Base-by-base conservation (phyloP, 305 asterid genomes). In the Fraxinus albicans region DNA sequence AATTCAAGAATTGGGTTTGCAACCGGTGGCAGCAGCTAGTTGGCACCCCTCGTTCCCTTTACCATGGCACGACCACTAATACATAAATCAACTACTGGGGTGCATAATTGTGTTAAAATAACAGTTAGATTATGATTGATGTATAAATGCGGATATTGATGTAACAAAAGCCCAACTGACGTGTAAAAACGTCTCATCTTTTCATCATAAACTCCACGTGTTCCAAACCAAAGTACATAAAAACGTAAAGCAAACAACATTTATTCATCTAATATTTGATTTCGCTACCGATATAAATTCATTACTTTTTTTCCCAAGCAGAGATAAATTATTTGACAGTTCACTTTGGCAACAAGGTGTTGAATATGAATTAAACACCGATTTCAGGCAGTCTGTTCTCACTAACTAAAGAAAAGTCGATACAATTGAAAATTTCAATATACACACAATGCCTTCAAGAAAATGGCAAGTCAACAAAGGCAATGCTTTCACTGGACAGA, bases 381-480 rank as follows among this genome's bases (percentile, higher is more conserved):
- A 74, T 65, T 8, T 42, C 77, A 70, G 58, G 60, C 83, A 83
- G 79, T 81, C 79, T 72, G 81, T 53, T 80, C 83, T 83, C 79
- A 82, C 86, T 77, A 73, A 77, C 79, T 78, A 79, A 29, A 40
- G 34, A 34, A 70, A 77, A 42, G 65, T 70, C 23, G 77, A 77
- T 85, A 83, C 89, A 88, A 58, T 81, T 72, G 78, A 34, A 63
- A 78, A 69, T 79, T 63, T 76, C 77, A 76, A 86, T 83, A 86
- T 83, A 85, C 90, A 89, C 86, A 86, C 44, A 82, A 15, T 31
- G 77, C 77, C 77, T 33, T 17, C 15, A 72, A 81, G 79, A 79
- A 80, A 76, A 53, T 65, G 87, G 82, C 85, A 79, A 63, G 79
- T 79, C 77, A 60, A 69, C 79, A 60, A 69, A 70, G 78, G 53